Evolutionary conservation across 148 eudicot species (phyloP), one percentile per base, ranked within the genome.

Genomic region (Nepenthes gracilis): DNA sequence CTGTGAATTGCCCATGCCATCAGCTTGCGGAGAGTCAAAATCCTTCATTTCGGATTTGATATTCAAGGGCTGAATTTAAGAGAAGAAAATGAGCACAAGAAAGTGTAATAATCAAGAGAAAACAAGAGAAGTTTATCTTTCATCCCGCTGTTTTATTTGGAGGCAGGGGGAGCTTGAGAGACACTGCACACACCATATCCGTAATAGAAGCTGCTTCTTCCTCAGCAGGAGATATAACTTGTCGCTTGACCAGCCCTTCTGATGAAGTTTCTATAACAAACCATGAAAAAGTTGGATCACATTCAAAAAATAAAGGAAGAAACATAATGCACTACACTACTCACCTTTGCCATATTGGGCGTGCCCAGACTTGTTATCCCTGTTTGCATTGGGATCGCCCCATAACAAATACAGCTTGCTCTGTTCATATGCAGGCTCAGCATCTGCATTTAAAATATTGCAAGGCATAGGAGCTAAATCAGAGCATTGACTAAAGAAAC

Each of bases 151-250:
- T 74, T 58, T 67, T 80, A 71, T 43, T 81, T 84, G 35, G 82
- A 65, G 62, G 68, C 68, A 52, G 92, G 80, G 65, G 76, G 79
- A 34, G 63, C 60, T 59, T 90, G 80, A 47, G 97, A 66, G 59
- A n/a, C n/a, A n/a, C n/a, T n/a, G n/a, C n/a, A n/a, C n/a, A n/a
- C n/a, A n/a, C n/a, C n/a, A n/a, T n/a, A n/a, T 75, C 78, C 43
- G 88, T 81, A 64, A 85, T 88, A 68, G 96, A 92, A 60, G 97
- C 94, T 61, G 97, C 97, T 65, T 88, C 94, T 59, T 88, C 97
- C 75, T 88, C 97, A 12, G 96, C 97, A 52, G 92, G 90, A 33
- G 86, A 90, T 71, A 85, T 90, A 62, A 88, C 90, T 71, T 92
- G 94, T 75, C 81, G 90, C 77, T 80, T 88, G 65, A 80, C 76